Evolutionary conservation across 805 yeast species (phyloP), one percentile per base, ranked within the genome.

Genomic region (Candida ovalis): DNA sequence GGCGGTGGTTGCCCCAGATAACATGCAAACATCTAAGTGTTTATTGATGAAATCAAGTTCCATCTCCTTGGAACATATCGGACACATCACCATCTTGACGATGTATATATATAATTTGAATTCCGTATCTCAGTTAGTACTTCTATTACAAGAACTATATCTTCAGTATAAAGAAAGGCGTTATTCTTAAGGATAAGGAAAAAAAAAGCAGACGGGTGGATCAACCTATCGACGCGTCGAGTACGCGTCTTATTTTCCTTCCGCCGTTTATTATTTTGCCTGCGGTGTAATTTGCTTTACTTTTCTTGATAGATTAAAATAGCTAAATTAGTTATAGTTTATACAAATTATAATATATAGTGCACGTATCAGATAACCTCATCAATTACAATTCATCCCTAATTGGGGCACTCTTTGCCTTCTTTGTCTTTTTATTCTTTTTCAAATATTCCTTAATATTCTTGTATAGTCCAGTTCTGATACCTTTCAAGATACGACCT

Each of bases 1-100:
- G 3, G 18, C 19, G 37, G 40, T 2, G 3, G 18, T 19, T 1
- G 35, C 9, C 15, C 38, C 22, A 6, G 38, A 22, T 37, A 24
- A 28, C 23, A 58, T 48, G 35, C 70, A 63, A 1, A 47, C 49
- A 48, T 72, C 76, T 32, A 72, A 49, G 45, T 72, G 76, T 22
- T 48, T 43, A 40, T 69, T 67, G n/a, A 69, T 68, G 17, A 51
- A 44, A 6, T 55, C 59, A 1, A 69, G 44, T 13, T 57, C 59
- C 1, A 68, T 54, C 3, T 64, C 62, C 18, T 52, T 52, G 3
- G 56, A 36, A 37, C 73, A 69, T 9, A 67, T 61, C 3, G 73
- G 73, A 48, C 73, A 69, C 25, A 51, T 39, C 2, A 68, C 71
- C 68, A 69, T 64, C 10, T 23, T 39, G 4, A n/a, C n/a, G n/a